Conservation (phyloP, 257 asterid genomes). For the Solanum appendiculatum region DNA sequence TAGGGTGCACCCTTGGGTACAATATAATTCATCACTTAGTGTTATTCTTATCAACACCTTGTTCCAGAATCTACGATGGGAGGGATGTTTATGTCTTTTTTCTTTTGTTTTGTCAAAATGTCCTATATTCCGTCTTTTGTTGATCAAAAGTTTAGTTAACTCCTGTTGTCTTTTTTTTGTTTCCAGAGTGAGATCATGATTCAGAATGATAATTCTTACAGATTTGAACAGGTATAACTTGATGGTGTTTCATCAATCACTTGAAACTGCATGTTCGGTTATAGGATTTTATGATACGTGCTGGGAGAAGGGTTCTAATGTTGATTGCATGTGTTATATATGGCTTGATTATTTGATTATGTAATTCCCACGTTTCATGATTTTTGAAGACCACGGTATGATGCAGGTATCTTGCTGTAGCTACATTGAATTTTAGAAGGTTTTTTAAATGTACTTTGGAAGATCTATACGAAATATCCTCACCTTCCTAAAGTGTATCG, state of each 20-base stretch:
- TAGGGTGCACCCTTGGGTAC: background rate
- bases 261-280: background rate
- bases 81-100: background rate
- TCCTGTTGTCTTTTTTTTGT: constrained; percentile 8
- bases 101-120: background rate
- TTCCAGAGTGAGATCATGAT: constrained; percentile 84
- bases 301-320: background rate
- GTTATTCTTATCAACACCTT: background rate
- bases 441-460: background rate
- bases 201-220: constrained; percentile 79
- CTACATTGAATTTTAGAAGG: background rate
- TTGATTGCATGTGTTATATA: background rate
- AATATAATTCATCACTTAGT: background rate
- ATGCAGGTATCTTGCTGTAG: background rate
- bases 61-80: background rate
- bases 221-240: constrained; percentile 77
- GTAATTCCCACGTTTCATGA: background rate
- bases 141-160: background rate
- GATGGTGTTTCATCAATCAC: background rate
- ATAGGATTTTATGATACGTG: background rate
- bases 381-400: background rate
- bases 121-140: background rate
- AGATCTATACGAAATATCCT: background rate
- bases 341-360: background rate
- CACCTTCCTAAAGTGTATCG: background rate